Evolutionary conservation across 805 yeast species (phyloP).

Genomic region (Ogataea ganodermae): DNA sequence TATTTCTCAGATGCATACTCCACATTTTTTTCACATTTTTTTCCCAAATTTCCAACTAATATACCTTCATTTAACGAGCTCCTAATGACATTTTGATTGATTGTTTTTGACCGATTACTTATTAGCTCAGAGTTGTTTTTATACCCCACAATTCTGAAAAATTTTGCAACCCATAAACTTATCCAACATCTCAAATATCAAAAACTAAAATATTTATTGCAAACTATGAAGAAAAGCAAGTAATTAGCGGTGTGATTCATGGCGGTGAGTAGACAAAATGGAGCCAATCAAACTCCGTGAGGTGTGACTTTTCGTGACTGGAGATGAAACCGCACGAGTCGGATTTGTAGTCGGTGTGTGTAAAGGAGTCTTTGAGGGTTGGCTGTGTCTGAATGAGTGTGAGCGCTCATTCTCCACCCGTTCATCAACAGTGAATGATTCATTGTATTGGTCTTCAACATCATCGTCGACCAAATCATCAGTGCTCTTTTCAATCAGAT

Average conservation of each 20-base stretch:
- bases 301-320: slow-evolving; percentile 19
- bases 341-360: slow-evolving; percentile 4
- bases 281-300: slow-evolving; percentile 20
- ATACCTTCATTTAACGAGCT: slow-evolving; percentile 22
- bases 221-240: background rate
- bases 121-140: background rate
- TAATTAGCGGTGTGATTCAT: background rate
- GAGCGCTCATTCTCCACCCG: slow-evolving; percentile 32
- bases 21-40: background rate
- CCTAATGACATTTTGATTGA: slow-evolving; percentile 7
- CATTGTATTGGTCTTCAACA: slow-evolving; percentile 39
- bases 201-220: background rate
- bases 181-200: background rate
- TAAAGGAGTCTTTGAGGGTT: slow-evolving; percentile 22
- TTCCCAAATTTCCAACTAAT: slow-evolving; percentile 12
- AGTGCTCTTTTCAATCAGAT: slow-evolving; percentile 64
- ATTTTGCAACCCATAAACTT: background rate
- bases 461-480: slow-evolving; percentile 56
- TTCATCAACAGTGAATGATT: slow-evolving; percentile 30
- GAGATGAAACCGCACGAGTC: slow-evolving; percentile 15
- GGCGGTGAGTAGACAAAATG: slow-evolving; percentile 13
- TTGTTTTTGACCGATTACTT: slow-evolving; percentile 1
- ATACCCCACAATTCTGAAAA: background rate
- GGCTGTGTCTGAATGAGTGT: slow-evolving; percentile 31
- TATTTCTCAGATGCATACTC: background rate